These are phyloP conservation scores for Bullera alba DNA, from an alignment of 768 basidiomycete genomes.

Conservation along the genomic window DNA sequence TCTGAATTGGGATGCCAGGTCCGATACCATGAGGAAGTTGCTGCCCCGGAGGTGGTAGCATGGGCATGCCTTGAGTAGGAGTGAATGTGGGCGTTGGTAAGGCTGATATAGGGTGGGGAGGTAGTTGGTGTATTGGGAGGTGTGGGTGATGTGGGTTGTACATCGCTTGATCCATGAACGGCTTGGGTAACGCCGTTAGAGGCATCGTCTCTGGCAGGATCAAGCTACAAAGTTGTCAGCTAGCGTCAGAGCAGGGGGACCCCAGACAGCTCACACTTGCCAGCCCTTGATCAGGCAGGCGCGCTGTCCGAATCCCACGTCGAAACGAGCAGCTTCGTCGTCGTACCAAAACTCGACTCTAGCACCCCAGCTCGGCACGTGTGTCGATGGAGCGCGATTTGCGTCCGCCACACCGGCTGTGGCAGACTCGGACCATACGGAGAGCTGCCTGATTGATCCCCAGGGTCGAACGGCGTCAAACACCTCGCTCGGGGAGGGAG, in stretches of 20 bases:
- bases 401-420: background rate
- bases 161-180: too few species aligned
- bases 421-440: conserved; percentile 12
- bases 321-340: conserved; percentile 30
- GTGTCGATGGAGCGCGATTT: too few species aligned
- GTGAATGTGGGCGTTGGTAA: too few species aligned
- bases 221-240: too few species aligned
- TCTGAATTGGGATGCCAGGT: background rate
- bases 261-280: conserved; percentile 28
- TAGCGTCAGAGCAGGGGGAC: background rate
- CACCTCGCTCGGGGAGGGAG: conserved; percentile 22
- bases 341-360: conserved; percentile 35
- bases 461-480: conserved; percentile 31
- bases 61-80: too few species aligned
- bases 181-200: too few species aligned
- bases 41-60: too few species aligned
- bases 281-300: conserved; percentile 27
- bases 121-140: too few species aligned
- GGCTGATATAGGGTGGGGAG: too few species aligned
- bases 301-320: conserved; percentile 22
- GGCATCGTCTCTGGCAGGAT: too few species aligned
- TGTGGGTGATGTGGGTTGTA: too few species aligned
- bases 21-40: too few species aligned
- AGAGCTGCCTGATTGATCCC: conserved; percentile 23
- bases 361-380: conserved; percentile 16